These are phyloP conservation scores for Ceratobasidium sp. DNA, from an alignment of 1,284 basidiomycete genomes.

Conservation along the genomic window DNA sequence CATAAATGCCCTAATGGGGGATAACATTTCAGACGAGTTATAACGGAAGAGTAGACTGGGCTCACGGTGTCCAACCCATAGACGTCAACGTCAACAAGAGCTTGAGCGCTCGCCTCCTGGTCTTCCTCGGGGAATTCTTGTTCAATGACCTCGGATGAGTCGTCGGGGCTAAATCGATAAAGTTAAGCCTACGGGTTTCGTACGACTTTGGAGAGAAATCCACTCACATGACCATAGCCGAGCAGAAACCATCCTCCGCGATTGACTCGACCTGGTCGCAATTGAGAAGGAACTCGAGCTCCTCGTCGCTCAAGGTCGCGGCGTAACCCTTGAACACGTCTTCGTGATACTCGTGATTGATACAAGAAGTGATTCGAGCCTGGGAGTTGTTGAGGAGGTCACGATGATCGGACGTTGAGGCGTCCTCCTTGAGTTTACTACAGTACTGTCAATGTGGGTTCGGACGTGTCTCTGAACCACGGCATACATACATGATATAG, in stretches of 20 bases:
- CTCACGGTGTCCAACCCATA: conserved; percentile 42
- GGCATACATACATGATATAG: conserved; percentile 43
- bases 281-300: conserved; percentile 20
- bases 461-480: background rate
- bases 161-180: too few species aligned
- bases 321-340: conserved; percentile 46
- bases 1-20: background rate
- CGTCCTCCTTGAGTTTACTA: conserved; percentile 9
- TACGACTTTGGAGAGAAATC: too few species aligned
- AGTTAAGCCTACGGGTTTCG: too few species aligned
- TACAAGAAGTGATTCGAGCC: background rate
- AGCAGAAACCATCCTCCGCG: conserved; percentile 2
- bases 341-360: conserved; percentile 33
- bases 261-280: conserved; percentile 42
- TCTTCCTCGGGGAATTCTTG: too few species aligned
- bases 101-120: too few species aligned
- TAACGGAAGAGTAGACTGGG: too few species aligned
- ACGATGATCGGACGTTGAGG: background rate
- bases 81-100: conserved; percentile 41
- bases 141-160: too few species aligned
- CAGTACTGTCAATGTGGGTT: background rate
- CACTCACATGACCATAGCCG: background rate
- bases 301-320: conserved; percentile 19
- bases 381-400: background rate
- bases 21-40: background rate